Conservation (phyloP, 1,284 basidiomycete species). For the Bjerkandera adusta region DNA sequence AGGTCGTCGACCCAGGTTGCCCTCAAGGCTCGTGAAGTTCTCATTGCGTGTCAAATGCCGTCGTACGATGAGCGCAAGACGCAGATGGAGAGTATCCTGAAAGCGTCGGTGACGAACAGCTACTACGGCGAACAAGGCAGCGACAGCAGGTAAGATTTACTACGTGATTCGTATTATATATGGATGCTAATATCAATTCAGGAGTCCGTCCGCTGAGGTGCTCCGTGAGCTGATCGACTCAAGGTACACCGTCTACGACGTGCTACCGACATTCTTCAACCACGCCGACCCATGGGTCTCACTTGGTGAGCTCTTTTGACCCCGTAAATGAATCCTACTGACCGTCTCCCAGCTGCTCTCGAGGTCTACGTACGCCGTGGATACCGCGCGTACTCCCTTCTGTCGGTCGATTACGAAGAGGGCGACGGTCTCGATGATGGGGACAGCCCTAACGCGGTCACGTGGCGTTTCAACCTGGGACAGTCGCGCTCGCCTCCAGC, state of each 20-base stretch:
- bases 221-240: slow-evolving; percentile 95
- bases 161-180: not conserved
- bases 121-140: slow-evolving; percentile 87
- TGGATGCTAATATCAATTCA: slow-evolving; percentile 24
- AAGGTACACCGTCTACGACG: slow-evolving; percentile 96
- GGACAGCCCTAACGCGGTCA: slow-evolving; percentile 77
- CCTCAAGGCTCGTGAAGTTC: slow-evolving; percentile 95
- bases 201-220: slow-evolving; percentile 81
- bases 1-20: slow-evolving; percentile 87
- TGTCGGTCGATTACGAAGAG: slow-evolving; percentile 93
- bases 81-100: slow-evolving; percentile 95
- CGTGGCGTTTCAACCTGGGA: slow-evolving; percentile 93
- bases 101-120: slow-evolving; percentile 81
- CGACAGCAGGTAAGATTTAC: slow-evolving; percentile 48
- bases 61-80: slow-evolving; percentile 92
- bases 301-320: slow-evolving; percentile 56
- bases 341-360: slow-evolving; percentile 70
- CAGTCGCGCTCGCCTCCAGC: slow-evolving; percentile 81
- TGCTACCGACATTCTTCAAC: slow-evolving; percentile 94
- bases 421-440: slow-evolving; percentile 80
- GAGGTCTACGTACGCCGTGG: slow-evolving; percentile 96
- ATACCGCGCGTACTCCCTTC: slow-evolving; percentile 92
- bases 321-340: not conserved
- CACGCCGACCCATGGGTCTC: slow-evolving; percentile 83
- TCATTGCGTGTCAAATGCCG: slow-evolving; percentile 95